Evolutionary conservation across 306 rosid species (phyloP), one percentile per base, ranked within the genome.

Genomic region (Sechiopsis laciniata): DNA sequence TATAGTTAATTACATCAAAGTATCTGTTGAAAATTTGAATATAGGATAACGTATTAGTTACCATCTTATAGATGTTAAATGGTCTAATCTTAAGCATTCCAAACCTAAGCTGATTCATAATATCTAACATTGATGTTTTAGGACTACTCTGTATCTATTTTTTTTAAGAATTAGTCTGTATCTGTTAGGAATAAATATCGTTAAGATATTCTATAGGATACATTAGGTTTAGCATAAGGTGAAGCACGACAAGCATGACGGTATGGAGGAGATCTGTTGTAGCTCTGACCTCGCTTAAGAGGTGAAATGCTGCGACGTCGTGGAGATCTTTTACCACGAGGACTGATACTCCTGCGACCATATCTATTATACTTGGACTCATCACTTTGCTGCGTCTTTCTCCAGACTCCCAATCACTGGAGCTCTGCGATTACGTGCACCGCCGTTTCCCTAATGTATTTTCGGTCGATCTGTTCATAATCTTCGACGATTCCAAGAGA

Each of bases 201-300:
- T n/a, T n/a, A n/a, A n/a, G n/a, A n/a, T n/a, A n/a, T n/a, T n/a
- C n/a, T n/a, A n/a, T n/a, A n/a, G n/a, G n/a, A n/a, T n/a, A n/a
- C n/a, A n/a, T n/a, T n/a, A n/a, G n/a, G n/a, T n/a, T 88, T 93
- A 77, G 91, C 91, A 88, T 84, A 90, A 69, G 97, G 98, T 35
- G 97, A 90, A 52, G 68, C 86, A 24, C 85, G 91, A 22, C 89
- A 94, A 51, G 96, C 83, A 82, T 56, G 88, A 55, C 89, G 94
- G 67, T 86, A 81, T 46, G 90, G 89, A 84, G 98, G 98, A 78
- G 98, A 90, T 86, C 93, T 92, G 88, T 95, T 92, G 86, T 74
- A 88, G 88, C 85, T 90, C 60, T 90, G 90, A 26, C 82, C 95
- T 71, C 86, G 96, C 66, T 75, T 76, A 64, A 82, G 89, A 73